Evolutionary conservation across 495 filamentous ascomycete species (phyloP).

Genomic region (Hypomontagnella monticulosa): DNA sequence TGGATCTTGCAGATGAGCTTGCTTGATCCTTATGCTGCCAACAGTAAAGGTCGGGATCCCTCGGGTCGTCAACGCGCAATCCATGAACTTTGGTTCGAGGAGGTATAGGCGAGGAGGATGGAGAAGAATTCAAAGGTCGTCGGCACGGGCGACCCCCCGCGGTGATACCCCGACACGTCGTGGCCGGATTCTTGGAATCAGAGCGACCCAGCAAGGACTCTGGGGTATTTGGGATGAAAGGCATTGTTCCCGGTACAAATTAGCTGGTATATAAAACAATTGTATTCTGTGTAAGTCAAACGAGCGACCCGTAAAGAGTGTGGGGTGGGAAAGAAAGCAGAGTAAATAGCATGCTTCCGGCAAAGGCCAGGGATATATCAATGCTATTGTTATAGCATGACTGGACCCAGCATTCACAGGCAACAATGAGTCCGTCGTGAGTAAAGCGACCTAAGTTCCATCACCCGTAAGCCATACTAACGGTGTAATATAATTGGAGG

Average conservation of each 20-base stretch:
- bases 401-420: conserved; percentile 1
- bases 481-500: conserved; percentile 4
- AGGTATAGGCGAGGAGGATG: conserved; percentile 44
- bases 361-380: conserved; percentile 2
- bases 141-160: conserved; percentile 80
- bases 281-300: conserved; percentile 10
- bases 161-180: conserved; percentile 90
- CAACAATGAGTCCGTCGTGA: conserved; percentile 2
- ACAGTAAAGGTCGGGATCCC: conserved; percentile 71
- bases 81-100: conserved; percentile 51
- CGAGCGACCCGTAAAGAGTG: conserved; percentile 9
- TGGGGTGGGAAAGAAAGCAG: background rate
- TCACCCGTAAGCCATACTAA: background rate
- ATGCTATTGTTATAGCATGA: conserved; percentile 17
- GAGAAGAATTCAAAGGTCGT: conserved; percentile 63
- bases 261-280: background rate
- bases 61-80: conserved; percentile 60
- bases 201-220: conserved; percentile 79
- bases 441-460: background rate
- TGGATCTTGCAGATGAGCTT: conserved; percentile 52
- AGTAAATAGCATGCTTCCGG: conserved; percentile 1
- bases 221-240: conserved; percentile 82
- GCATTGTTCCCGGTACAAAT: conserved; percentile 61
- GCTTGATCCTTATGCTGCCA: conserved; percentile 96
- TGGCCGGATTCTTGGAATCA: conserved; percentile 83